A percentile compares a stretch with the other conserved stretches of the same genome.
phyloP scores from a whole-genome alignment of 306 rosid species.

The Canavalia ensiformis region DNA sequence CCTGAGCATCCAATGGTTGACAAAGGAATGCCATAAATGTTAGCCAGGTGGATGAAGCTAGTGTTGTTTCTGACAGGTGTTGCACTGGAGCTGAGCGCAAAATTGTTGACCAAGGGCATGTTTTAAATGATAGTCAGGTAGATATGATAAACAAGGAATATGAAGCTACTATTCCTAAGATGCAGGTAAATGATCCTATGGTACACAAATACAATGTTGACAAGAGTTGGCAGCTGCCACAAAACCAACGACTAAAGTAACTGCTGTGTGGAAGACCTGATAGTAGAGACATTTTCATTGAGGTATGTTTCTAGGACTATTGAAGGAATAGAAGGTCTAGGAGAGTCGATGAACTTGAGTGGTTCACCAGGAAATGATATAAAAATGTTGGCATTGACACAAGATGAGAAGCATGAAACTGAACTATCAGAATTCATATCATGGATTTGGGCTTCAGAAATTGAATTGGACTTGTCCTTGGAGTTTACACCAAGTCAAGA shows the following conservation, averaged over 20 bases:
- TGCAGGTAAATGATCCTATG: constrained; percentile 43
- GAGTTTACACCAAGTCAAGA: constrained; percentile 49
- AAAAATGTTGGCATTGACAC: constrained; percentile 41
- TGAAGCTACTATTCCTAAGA: constrained; percentile 46
- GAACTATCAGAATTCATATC: constrained; percentile 49
- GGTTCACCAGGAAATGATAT: constrained; percentile 49
- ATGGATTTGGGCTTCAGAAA: constrained; percentile 56
- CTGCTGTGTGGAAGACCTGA: constrained; percentile 53
- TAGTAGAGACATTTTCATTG: constrained; percentile 85
- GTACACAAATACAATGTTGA: constrained; percentile 49
- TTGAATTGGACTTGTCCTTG: constrained; percentile 54
- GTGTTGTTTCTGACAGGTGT: constrained; percentile 38
- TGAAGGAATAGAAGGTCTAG: constrained; percentile 50
- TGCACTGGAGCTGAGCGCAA: constrained; percentile 20
- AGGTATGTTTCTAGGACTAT: constrained; percentile 50
- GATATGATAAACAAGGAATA: constrained; percentile 45
- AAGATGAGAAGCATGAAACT: constrained; percentile 47
- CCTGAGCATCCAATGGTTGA: constrained; percentile 35
- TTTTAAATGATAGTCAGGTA: constrained; percentile 54
- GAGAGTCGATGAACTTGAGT: constrained; percentile 45
- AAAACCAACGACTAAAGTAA: constrained; percentile 48
- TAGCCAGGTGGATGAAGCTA: constrained; percentile 49
- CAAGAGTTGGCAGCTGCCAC: constrained; percentile 48
- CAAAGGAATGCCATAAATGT: constrained; percentile 49
- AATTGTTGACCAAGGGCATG: constrained; percentile 36